These are phyloP conservation scores for Populus nigra DNA, from an alignment of 345 rosid genomes.

Conservation along the genomic window DNA sequence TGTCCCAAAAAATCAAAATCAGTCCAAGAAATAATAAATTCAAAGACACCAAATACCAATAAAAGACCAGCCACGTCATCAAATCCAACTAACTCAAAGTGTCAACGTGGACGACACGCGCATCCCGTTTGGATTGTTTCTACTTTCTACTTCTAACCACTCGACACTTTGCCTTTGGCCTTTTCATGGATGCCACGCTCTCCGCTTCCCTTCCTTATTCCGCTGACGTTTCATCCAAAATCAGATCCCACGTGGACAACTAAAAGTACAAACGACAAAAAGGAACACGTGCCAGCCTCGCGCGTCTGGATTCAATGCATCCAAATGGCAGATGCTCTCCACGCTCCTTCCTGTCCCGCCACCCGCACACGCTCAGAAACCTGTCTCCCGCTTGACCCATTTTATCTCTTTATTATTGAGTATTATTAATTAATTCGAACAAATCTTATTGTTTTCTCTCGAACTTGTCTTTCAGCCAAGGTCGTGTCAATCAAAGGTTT, in stretches of 20 bases:
- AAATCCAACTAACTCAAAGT: no score
- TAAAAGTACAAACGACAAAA: neutral
- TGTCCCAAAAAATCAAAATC: no score
- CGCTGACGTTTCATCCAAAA: neutral
- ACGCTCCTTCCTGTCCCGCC: conserved; percentile 13
- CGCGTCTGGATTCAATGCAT: neutral
- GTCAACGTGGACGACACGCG: no score
- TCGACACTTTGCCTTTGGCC: neutral
- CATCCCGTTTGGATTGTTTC: no score
- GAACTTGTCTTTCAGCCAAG: neutral
- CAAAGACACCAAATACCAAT: no score
- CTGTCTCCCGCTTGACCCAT: neutral
- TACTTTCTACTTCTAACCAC: no score
- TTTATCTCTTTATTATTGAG: neutral
- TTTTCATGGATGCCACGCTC: neutral
- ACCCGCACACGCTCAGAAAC: neutral
- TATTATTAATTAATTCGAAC: neutral
- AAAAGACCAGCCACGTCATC: no score
- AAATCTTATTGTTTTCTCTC: neutral
- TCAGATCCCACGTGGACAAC: neutral
- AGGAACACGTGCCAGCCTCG: conserved; percentile 2
- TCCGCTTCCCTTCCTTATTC: neutral
- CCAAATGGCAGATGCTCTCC: neutral
- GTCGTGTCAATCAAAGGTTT: neutral
- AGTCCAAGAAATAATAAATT: no score